Evolutionary conservation across 148 eudicot species (phyloP).

Genomic region (Vaccinium vitisidaea): DNA sequence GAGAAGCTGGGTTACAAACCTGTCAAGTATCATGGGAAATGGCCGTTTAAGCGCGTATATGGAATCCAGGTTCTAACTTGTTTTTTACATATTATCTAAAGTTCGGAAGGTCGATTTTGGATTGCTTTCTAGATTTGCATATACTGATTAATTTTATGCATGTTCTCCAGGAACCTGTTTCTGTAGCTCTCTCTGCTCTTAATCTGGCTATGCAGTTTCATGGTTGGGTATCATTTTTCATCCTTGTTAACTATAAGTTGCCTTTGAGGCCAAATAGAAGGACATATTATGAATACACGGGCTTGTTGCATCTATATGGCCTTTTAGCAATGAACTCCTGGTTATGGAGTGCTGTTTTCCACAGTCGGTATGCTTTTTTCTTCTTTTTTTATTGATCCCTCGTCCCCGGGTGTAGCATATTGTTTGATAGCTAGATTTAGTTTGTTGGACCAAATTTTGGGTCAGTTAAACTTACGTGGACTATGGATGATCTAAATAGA

Average conservation of each 20-base stretch:
- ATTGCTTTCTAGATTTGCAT: background rate
- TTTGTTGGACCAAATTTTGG: background rate
- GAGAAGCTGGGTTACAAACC: slow-evolving; percentile 63
- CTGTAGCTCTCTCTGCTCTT: slow-evolving; percentile 82
- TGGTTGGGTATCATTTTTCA: slow-evolving; percentile 93
- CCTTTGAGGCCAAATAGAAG: slow-evolving; percentile 54
- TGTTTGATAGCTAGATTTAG: background rate
- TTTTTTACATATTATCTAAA: background rate
- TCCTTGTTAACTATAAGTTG: slow-evolving; percentile 83
- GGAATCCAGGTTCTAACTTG: slow-evolving; percentile 71
- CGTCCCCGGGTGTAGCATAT: background rate
- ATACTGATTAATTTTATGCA: slow-evolving; percentile 3
- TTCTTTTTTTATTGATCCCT: background rate
- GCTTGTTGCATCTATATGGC: slow-evolving; percentile 86
- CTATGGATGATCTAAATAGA: background rate
- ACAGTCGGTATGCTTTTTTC: slow-evolving; percentile 61
- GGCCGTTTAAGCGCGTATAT: slow-evolving; percentile 81
- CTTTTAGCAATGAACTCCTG: slow-evolving; percentile 82
- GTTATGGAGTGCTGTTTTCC: slow-evolving; percentile 90
- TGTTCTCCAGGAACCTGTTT: slow-evolving; percentile 74
- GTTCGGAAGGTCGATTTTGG: background rate
- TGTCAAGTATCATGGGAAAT: slow-evolving; percentile 85
- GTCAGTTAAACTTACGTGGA: background rate
- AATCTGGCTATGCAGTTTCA: slow-evolving; percentile 96
- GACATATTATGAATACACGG: slow-evolving; percentile 74